phyloP scores from a whole-genome alignment of 192 early-diverging fungal genomes.

The Coemansia sp. region DNA sequence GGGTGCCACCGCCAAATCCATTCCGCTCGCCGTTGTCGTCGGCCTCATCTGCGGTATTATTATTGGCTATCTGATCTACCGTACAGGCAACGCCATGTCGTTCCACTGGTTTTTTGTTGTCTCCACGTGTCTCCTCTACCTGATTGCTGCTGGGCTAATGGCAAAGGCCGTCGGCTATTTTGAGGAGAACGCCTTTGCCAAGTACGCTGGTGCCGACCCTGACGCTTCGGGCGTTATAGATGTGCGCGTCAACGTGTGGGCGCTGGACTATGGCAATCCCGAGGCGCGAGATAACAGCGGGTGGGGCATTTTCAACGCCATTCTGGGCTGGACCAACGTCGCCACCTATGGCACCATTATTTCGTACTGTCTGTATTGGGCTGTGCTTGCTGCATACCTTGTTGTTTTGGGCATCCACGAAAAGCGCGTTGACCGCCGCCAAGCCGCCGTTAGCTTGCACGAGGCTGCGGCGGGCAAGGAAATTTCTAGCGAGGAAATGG shows the following conservation, averaged over 20 bases:
- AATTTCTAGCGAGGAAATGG: neutral
- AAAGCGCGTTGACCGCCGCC: slow-evolving; percentile 8
- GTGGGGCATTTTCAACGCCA: slow-evolving; percentile 70
- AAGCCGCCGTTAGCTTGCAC: too few species aligned
- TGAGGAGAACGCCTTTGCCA: slow-evolving; percentile 65
- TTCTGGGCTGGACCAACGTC: slow-evolving; percentile 75
- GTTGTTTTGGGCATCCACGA: slow-evolving; percentile 35
- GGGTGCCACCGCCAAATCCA: slow-evolving; percentile 59
- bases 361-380: slow-evolving; percentile 83
- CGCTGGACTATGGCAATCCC: slow-evolving; percentile 63
- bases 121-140: slow-evolving; percentile 68
- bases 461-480: neutral
- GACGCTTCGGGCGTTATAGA: slow-evolving; percentile 58
- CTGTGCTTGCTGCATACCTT: slow-evolving; percentile 53
- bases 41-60: slow-evolving; percentile 66
- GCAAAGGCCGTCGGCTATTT: slow-evolving; percentile 64
- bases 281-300: slow-evolving; percentile 50
- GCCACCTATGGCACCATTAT: slow-evolving; percentile 71
- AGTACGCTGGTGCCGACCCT: slow-evolving; percentile 65
- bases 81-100: slow-evolving; percentile 62
- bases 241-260: slow-evolving; percentile 60
- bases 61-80: slow-evolving; percentile 74
- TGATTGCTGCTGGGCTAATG: slow-evolving; percentile 81
- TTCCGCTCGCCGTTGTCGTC: slow-evolving; percentile 76
- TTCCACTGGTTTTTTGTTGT: slow-evolving; percentile 77